Conservation (phyloP, 228 moss, liverwort and hornwort genomes). For the Sphagnum fallax region DNA sequence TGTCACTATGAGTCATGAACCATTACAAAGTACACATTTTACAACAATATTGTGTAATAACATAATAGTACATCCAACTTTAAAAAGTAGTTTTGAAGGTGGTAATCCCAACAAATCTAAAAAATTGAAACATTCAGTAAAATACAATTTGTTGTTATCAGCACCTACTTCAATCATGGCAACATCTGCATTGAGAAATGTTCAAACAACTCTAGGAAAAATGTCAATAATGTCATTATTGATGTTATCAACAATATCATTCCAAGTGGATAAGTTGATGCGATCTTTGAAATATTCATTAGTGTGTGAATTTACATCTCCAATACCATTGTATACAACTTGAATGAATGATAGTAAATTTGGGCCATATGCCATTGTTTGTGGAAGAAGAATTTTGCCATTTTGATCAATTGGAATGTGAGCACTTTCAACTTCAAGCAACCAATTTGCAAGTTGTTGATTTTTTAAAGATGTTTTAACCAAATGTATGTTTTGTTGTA, state of each 20-base stretch:
- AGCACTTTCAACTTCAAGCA: not conserved
- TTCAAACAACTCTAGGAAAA: not conserved
- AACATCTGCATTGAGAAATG: not conserved
- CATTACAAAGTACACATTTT: not conserved
- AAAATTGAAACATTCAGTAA: not conserved
- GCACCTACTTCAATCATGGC: not conserved
- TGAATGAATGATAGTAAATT: not conserved
- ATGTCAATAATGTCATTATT: not conserved
- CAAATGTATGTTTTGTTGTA: constrained; percentile 1
- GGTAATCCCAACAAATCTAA: not conserved
- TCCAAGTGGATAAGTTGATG: not conserved
- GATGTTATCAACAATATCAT: not conserved
- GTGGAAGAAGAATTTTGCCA: not conserved
- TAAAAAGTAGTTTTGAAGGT: not conserved
- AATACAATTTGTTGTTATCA: not conserved
- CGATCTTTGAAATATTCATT: not conserved
- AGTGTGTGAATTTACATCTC: not conserved
- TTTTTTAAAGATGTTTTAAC: not conserved
- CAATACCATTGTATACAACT: not conserved
- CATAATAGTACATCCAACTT: not conserved
- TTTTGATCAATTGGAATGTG: not conserved
- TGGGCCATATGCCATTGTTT: not conserved
- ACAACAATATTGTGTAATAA: not conserved
- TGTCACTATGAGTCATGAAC: constrained; percentile 1
- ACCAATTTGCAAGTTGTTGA: not conserved